A percentile compares a stretch with the other conserved stretches of the same genome.
These are phyloP conservation scores for Salix exigua DNA, from an alignment of 345 rosid genomes.

Conservation along the genomic window DNA sequence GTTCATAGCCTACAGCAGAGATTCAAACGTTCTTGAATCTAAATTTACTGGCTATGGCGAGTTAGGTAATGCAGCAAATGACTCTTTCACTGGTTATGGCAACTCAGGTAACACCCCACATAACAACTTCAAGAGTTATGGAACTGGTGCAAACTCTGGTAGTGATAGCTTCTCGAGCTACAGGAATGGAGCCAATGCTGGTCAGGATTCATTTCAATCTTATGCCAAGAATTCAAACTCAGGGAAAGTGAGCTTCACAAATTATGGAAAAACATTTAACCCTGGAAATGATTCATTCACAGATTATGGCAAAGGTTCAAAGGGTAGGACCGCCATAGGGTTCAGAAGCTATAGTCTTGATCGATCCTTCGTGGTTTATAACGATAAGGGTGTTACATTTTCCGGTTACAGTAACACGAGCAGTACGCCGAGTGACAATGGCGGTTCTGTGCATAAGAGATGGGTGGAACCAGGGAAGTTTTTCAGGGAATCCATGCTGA, in stretches of 20 bases:
- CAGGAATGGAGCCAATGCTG: conserved; percentile 26
- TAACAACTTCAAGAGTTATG: conserved; percentile 22
- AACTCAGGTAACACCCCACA: conserved; percentile 21
- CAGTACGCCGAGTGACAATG: background rate
- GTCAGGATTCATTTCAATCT: conserved; percentile 24
- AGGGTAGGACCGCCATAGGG: conserved; percentile 16
- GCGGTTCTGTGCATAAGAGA: conserved; percentile 12
- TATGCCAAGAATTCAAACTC: conserved; percentile 22
- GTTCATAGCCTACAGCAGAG: conserved; percentile 17
- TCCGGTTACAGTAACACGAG: conserved; percentile 13
- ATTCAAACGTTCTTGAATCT: conserved; percentile 23
- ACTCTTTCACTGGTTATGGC: conserved; percentile 25
- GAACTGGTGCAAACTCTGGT: conserved; percentile 17
- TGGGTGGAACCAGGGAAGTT: conserved; percentile 35
- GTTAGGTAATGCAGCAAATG: conserved; percentile 23
- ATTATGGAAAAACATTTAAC: conserved; percentile 27
- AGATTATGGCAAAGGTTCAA: conserved; percentile 25
- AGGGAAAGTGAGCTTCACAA: conserved; percentile 20
- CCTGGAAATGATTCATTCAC: conserved; percentile 27
- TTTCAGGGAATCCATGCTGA: conserved; percentile 31
- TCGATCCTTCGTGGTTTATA: conserved; percentile 27
- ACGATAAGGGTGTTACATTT: conserved; percentile 19
- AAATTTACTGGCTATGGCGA: conserved; percentile 27
- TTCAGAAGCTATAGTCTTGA: conserved; percentile 19
- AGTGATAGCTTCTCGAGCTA: conserved; percentile 16